A percentile compares a stretch with the other conserved stretches of the same genome.
These are phyloP conservation scores for Camelina hispida DNA, from an alignment of 345 rosid species.

Conservation along the genomic window DNA sequence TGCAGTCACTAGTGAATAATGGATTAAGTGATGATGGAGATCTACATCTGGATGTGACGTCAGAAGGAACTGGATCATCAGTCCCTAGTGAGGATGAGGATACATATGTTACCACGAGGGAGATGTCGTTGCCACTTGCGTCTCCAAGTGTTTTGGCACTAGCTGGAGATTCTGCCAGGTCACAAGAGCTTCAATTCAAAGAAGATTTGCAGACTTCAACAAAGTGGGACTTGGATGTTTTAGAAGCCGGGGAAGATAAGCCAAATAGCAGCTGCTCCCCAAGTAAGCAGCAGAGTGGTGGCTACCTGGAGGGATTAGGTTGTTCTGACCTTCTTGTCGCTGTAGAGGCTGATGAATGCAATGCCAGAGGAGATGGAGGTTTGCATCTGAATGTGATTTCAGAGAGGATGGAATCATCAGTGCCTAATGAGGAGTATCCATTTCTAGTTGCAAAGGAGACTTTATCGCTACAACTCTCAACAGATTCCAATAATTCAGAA, in stretches of 20 bases:
- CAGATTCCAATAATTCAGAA: constrained; percentile 39
- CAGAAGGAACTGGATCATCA: constrained; percentile 49
- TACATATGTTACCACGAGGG: constrained; percentile 34
- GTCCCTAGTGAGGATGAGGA: constrained; percentile 51
- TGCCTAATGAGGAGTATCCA: constrained; percentile 42
- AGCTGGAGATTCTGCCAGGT: constrained; percentile 36
- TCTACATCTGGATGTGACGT: constrained; percentile 46
- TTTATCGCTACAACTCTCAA: constrained; percentile 33
- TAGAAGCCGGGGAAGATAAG: constrained; percentile 24
- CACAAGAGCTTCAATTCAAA: constrained; percentile 33
- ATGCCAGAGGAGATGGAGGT: constrained; percentile 37
- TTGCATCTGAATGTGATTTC: constrained; percentile 45
- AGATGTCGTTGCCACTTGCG: constrained; percentile 41
- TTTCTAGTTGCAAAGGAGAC: constrained; percentile 41
- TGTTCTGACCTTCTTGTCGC: constrained; percentile 32
- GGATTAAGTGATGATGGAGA: constrained; percentile 44
- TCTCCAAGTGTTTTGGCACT: constrained; percentile 27
- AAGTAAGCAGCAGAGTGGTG: constrained; percentile 22
- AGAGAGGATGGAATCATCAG: constrained; percentile 45
- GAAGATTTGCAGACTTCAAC: constrained; percentile 36
- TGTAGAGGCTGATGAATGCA: constrained; percentile 19
- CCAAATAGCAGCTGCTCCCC: constrained; percentile 7
- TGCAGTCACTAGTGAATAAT: constrained; percentile 32
- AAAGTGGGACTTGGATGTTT: constrained; percentile 33
- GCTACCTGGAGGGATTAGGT: constrained; percentile 18